These are phyloP conservation scores for Viola pubescens DNA, from an alignment of 441 rosid species.

Conservation along the genomic window DNA sequence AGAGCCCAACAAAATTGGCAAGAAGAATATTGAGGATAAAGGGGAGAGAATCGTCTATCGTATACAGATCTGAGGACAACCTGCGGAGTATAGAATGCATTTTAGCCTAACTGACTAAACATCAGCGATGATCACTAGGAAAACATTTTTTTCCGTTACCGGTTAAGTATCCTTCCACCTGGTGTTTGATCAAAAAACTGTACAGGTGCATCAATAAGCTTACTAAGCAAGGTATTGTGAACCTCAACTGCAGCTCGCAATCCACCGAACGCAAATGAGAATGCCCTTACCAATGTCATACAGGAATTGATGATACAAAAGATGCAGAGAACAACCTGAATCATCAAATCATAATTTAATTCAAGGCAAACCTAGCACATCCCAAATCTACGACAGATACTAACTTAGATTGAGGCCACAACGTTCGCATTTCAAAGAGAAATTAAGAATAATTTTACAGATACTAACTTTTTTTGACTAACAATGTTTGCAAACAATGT, in stretches of 20 bases:
- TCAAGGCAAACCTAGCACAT: too few relatives aligned
- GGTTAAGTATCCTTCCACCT: constrained; percentile 89
- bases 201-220: constrained; percentile 76
- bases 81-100: constrained; percentile 32
- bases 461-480: too few relatives aligned
- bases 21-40: constrained; percentile 92
- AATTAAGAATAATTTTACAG: too few relatives aligned
- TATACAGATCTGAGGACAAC: constrained; percentile 95
- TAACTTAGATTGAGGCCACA: too few relatives aligned
- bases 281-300: constrained; percentile 81
- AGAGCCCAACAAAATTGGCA: constrained; percentile 85
- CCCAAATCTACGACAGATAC: too few relatives aligned
- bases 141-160: constrained; percentile 38
- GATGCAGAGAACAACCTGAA: constrained; percentile 73
- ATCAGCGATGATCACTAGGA: constrained; percentile 8
- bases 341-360: constrained; percentile 10
- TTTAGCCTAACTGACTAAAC: constrained; percentile 9
- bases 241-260: constrained; percentile 70
- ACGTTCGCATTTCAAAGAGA: too few relatives aligned
- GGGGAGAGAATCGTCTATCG: constrained; percentile 97
- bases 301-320: constrained; percentile 68
- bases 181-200: constrained; percentile 95
- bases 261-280: constrained; percentile 96
- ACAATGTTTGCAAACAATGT: too few relatives aligned
- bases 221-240: constrained; percentile 60